Percentiles rank a stretch among this genome's conserved stretches.
Conservation (phyloP, 78 protist genomes). For the Chrysochromulina parva region DNA sequence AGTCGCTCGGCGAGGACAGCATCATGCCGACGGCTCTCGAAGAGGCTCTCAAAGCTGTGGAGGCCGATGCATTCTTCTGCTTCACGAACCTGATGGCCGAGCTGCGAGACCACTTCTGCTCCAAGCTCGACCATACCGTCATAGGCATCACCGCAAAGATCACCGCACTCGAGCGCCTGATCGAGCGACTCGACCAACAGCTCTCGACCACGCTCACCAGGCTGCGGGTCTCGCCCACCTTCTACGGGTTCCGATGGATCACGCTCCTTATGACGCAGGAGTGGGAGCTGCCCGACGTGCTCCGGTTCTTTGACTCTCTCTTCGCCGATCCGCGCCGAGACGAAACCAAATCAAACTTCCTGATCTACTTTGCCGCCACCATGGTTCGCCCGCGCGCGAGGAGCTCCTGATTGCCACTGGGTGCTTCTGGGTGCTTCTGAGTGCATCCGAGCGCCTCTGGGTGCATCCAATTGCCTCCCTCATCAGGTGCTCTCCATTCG, state of each 20-base stretch:
- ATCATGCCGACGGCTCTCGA: too few species aligned
- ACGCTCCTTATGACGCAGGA: conserved; percentile 38
- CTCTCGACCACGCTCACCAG: neutral
- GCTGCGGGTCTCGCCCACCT: neutral
- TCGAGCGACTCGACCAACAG: neutral
- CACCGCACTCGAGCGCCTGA: neutral
- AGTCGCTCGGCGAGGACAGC: neutral
- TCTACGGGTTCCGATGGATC: conserved; percentile 56
- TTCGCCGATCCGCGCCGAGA: neutral
- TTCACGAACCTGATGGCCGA: conserved; percentile 44
- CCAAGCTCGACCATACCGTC: neutral
- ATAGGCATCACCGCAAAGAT: neutral
- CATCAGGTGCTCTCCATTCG: neutral
- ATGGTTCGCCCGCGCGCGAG: neutral
- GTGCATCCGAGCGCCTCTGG: too few species aligned
- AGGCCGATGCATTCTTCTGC: conserved; percentile 56
- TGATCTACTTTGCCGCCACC: neutral
- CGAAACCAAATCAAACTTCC: neutral
- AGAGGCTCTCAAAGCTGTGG: neutral
- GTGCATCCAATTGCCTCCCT: too few species aligned
- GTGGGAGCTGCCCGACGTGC: conserved; percentile 36
- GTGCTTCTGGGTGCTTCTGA: too few species aligned
- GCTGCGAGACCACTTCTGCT: neutral
- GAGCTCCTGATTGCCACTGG: too few species aligned
- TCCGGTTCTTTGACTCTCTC: conserved; percentile 41